A percentile compares a stretch with the other conserved stretches of the same genome.
These are phyloP conservation scores for Protea cynaroides DNA, from an alignment of 164 flowering plant species.

Conservation along the genomic window DNA sequence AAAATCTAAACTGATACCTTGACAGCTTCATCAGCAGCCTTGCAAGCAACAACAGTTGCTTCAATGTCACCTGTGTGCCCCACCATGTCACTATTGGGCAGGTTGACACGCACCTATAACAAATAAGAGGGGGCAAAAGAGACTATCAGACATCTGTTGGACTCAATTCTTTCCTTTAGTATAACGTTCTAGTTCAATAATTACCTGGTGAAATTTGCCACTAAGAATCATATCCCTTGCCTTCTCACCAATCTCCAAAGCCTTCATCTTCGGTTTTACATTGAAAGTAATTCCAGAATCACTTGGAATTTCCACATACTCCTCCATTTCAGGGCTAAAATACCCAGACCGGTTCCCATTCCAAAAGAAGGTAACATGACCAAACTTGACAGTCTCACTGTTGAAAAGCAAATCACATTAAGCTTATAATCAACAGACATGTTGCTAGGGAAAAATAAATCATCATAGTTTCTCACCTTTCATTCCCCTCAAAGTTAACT, in stretches of 20 bases:
- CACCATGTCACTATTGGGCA: constrained; percentile 40
- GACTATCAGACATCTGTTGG: background rate
- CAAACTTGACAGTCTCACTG: constrained; percentile 98
- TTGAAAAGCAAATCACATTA: background rate
- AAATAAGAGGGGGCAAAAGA: background rate
- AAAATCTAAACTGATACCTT: constrained; percentile 43
- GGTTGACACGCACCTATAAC: constrained; percentile 56
- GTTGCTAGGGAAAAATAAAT: background rate
- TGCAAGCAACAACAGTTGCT: constrained; percentile 85
- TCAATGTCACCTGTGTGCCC: constrained; percentile 96
- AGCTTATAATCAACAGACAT: background rate
- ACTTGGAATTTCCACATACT: constrained; percentile 97
- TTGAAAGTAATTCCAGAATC: constrained; percentile 89
- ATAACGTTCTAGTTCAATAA: background rate
- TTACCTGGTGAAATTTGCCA: constrained; percentile 81
- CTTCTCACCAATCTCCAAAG: constrained; percentile 85
- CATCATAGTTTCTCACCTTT: no score
- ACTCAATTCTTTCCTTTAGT: background rate
- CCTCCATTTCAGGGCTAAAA: constrained; percentile 73
- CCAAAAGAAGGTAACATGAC: constrained; percentile 99
- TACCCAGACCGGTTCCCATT: constrained; percentile 97
- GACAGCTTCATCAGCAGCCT: constrained; percentile 96
- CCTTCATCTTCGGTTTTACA: constrained; percentile 93
- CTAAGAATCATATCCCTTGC: constrained; percentile 93
- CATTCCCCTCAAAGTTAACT: no score